Conservation (phyloP, 768 basidiomycete genomes). For the Rhodosporidiobolus sp. region DNA sequence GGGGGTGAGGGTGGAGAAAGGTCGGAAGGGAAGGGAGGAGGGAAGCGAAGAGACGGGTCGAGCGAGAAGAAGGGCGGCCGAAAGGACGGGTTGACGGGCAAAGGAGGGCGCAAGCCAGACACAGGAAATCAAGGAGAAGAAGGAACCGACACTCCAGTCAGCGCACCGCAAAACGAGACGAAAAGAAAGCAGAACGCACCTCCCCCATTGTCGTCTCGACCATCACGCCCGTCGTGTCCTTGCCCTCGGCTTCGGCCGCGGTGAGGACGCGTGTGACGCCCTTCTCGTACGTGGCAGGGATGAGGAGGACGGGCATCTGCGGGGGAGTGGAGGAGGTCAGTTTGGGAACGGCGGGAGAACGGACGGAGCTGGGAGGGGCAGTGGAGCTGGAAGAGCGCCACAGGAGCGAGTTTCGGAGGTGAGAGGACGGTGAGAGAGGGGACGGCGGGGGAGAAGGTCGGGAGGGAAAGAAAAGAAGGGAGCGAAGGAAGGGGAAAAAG, state of each 20-base stretch:
- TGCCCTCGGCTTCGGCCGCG: conserved; percentile 9
- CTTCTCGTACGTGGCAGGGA: conserved; percentile 16
- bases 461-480: background rate
- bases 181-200: background rate
- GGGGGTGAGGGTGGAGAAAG: too few relatives aligned
- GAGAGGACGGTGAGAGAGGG: too few relatives aligned
- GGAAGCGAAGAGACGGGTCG: background rate
- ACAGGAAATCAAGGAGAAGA: background rate
- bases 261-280: background rate
- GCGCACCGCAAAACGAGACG: background rate
- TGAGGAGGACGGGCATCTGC: conserved; percentile 28
- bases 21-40: too few relatives aligned
- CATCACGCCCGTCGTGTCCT: conserved; percentile 2
- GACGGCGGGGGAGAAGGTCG: background rate
- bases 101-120: background rate
- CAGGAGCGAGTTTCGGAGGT: too few relatives aligned
- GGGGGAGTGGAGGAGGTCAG: too few relatives aligned
- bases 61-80: background rate
- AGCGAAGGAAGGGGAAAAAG: background rate
- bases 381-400: too few relatives aligned
- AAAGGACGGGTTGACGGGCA: background rate
- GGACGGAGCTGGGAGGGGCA: too few relatives aligned
- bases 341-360: too few relatives aligned
- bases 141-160: too few relatives aligned
- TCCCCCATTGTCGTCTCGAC: conserved; percentile 33